phyloP scores from a whole-genome alignment of 2,329 filamentous ascomycete genomes.

The Paecilomyces dactylethromorphus region DNA sequence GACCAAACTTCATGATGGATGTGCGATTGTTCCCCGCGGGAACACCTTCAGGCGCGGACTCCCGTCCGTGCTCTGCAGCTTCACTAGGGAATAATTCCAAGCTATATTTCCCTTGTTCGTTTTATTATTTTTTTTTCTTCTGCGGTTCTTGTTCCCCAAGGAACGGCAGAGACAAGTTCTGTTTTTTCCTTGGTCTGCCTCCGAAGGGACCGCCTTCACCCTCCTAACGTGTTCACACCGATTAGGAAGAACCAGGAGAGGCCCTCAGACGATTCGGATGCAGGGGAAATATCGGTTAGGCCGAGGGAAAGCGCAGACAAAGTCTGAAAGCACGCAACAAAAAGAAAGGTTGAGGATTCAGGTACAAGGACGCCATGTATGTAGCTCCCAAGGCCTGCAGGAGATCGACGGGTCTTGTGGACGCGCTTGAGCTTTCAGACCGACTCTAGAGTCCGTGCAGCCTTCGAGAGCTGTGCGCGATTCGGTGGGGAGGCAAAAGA shows the following conservation, averaged over 20 bases:
- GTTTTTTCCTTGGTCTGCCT: background rate
- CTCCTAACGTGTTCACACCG: background rate
- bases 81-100: background rate
- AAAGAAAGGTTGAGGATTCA: slow-evolving; percentile 2
- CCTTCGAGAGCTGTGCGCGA: background rate
- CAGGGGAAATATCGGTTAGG: background rate
- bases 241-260: background rate
- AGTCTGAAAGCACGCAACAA: background rate
- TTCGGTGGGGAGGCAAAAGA: background rate
- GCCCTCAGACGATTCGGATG: background rate
- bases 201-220: background rate
- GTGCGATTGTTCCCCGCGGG: background rate
- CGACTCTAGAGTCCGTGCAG: background rate
- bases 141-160: background rate
- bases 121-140: no score
- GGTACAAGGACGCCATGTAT: slow-evolving; percentile 3
- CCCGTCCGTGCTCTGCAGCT: background rate
- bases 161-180: background rate
- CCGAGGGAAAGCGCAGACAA: background rate
- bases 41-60: background rate
- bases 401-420: background rate
- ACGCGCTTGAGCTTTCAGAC: background rate
- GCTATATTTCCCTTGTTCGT: background rate
- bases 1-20: slow-evolving; percentile 44
- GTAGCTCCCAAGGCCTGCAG: background rate